phyloP scores from a whole-genome alignment of 257 asterid species.

The Marsdenia floribunda region DNA sequence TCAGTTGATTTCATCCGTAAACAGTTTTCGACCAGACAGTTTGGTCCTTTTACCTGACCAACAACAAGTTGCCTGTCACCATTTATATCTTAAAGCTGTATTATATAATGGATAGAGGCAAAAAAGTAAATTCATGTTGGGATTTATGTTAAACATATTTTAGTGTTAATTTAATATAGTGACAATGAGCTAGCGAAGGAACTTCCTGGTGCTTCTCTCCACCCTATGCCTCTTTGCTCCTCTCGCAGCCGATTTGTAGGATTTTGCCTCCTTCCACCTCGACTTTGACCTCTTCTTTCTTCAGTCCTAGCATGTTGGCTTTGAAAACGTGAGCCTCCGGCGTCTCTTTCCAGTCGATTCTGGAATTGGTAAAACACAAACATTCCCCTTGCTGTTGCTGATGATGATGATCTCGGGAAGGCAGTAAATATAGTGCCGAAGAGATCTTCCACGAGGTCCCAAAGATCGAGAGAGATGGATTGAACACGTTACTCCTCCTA shows the following conservation, averaged over 20 bases:
- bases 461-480: slow-evolving; percentile 15
- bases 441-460: slow-evolving; percentile 16
- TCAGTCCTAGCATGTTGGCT: slow-evolving; percentile 19
- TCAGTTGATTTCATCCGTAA: too few species aligned
- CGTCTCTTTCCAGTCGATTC: slow-evolving; percentile 23
- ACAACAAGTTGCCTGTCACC: too few species aligned
- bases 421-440: background rate
- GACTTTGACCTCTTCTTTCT: slow-evolving; percentile 21
- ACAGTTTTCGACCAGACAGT: too few species aligned
- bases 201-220: slow-evolving; percentile 14
- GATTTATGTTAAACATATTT: too few species aligned
- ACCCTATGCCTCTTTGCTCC: slow-evolving; percentile 21
- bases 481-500: slow-evolving; percentile 7
- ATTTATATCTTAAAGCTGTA: too few species aligned
- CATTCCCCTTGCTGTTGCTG: background rate
- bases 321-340: slow-evolving; percentile 19
- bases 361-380: slow-evolving; percentile 5
- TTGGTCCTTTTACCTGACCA: too few species aligned
- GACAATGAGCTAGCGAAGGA: too few species aligned
- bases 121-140: too few species aligned
- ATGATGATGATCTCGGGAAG: background rate
- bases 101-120: too few species aligned
- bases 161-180: too few species aligned
- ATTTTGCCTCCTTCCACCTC: slow-evolving; percentile 19
- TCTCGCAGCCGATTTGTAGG: slow-evolving; percentile 23